Evolutionary conservation across 2,329 filamentous ascomycete species (phyloP), one percentile per base, ranked within the genome.

Genomic region (Metarhizium humberi): DNA sequence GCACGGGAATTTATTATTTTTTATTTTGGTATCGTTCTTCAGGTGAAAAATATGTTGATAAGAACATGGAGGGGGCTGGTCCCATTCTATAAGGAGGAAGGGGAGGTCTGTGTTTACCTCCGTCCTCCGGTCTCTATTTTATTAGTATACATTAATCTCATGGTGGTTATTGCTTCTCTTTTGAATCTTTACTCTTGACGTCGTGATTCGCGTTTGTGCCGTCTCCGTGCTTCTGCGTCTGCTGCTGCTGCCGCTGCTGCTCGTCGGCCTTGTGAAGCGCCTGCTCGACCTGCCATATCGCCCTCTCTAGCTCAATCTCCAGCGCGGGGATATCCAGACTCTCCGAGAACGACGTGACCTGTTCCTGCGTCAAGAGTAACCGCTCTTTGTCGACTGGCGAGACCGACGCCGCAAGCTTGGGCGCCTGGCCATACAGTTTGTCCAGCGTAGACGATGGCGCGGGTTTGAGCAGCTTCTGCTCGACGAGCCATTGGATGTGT

Each of bases 401-500:
- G 55, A 55, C n/a, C 20, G 4, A 36, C 29, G 16, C 45, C 51
- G 36, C 70, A 56, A 20, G n/a, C n/a, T 18, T 20, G n/a, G 42
- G 42, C 64, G 73, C 62, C 78, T 78, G 43, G 73, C 73, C 32
- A 68, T 97, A 99, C 52, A 95, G 76, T 52, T 83, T 74, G 67
- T 96, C 88, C 50, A 99, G 78, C 6, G 81, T 75, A 14, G 79
- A 73, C 0, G 87, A 90, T 0, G 90, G 85, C 14, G 78, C 76
- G 0, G 83, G 75, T 2, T 76, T 78, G 43, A 95, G 75, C 32
- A 94, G 79, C 50, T 86, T 82, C 61, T 92, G 85, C 56, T 87
- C 74, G 45, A 92, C 71, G 13, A 99, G 80, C 69, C 90, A 94
- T 61, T 92, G 82, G 38, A 97, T 75, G 68, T 97, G 89, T 64